Base-by-base conservation (phyloP, 2,329 filamentous ascomycete genomes). In the Westerdykella sp. region DNA sequence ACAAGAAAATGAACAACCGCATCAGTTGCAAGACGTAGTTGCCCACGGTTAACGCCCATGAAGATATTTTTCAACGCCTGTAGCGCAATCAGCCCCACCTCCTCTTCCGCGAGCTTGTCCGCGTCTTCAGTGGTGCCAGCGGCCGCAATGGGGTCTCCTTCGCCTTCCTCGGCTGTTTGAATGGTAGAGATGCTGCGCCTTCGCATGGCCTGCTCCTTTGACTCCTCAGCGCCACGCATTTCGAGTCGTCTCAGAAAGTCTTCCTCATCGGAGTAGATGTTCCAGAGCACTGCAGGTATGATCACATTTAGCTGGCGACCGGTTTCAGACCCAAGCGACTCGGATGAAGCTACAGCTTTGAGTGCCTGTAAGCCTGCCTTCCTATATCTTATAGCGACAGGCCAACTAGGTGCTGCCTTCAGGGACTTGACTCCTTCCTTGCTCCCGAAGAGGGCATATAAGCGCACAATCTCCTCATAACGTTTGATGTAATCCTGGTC, bases 61-160 rank as follows among this genome's bases (percentile, higher is more conserved):
- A 95, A 95, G 37, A 96, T 86, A 55, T 85, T 83, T 67, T 91
- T 87, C 43, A 98, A 71, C 60, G 89, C 94, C 56, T 89, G 84
- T 55, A 95, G 75, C 4, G 93, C 91, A 49, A 94, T 73, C 6
- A 94, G 74, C 22, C 86, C 86, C 13, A 89, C 88, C 59, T 94
- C 86, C 69, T 95, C 84, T 67, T 97, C 90, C 1, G 88, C 90
- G 47, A 93, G 72, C 63, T 84, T 87, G 67, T 97, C 93, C 21
- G 88, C 88, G 60, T 96, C 91, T 18, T 84, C 84, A 1, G 87
- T 85, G 0, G 87, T 88, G 42, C 84, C 87, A 1, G 85, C 80
- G n/a, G 88, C 78, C 18, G 86, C 85, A 10, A 75, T 66, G 10
- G 77, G 71, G 40, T 80, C 76, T 35, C 85, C 77, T 48, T 85